Evolutionary conservation across 768 basidiomycete genomes (phyloP), one percentile per base, ranked within the genome.

Genomic region (Calocera viscosa): DNA sequence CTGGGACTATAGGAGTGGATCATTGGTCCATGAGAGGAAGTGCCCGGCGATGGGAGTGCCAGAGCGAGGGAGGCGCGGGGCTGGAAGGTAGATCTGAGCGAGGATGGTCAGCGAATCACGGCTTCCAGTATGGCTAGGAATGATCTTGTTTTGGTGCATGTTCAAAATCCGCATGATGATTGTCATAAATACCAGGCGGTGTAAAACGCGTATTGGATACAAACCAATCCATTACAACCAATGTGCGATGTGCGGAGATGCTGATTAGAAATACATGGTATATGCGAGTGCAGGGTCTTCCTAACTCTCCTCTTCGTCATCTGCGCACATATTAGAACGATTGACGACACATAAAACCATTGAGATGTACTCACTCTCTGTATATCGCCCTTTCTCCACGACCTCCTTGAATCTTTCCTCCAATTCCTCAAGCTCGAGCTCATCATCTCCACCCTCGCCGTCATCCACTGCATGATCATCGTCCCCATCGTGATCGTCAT

Each of bases 401-500:
- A 60, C 53, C 53, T 60, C 53, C 30, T 60, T 60, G 30, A 60
- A 60, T 26, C 53, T 2, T 32, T 60, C 53, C 30, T 60, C 53
- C 2, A 60, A 26, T 30, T 60, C 53, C 19, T 60, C 53, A 5
- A 60, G 53, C 53, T 60, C 53, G 10, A 60, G 53, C 26, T 60
- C 53, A 19, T 60, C 53, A 11, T 60, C 53, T 16, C 53, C 53
- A 5, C 53, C 53, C 19, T 32, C 53, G 30, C 2, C 30, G 10
- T 60, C 53, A 2, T 60, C 53, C 19, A 26, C 53, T 8, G 14
- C 11, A 10, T 60, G 2, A 5, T 32, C 53, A 32, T 60, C 26
- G 30, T 60, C 53, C 14, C 30, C 26, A 8, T 60, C 53, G 53
- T 32, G 26, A 2, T 60, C 53, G 30, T 26, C 24, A 32, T 60